phyloP scores from a whole-genome alignment of 495 filamentous ascomycete genomes.

The Penicillium verhagenii region DNA sequence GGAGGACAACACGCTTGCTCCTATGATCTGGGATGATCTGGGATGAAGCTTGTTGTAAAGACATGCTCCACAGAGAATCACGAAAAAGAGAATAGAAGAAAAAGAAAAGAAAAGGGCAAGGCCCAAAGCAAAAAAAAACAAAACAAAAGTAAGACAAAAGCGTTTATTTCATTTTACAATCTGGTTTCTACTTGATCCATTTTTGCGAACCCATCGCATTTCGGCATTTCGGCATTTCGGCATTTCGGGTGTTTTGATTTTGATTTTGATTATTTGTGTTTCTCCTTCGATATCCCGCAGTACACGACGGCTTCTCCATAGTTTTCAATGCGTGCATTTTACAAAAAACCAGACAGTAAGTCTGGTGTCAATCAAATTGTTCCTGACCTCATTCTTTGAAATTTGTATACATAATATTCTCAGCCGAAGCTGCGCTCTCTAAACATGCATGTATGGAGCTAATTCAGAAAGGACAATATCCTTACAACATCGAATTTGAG shows the following conservation, averaged over 20 bases:
- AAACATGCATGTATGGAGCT: background rate
- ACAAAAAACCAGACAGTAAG: background rate
- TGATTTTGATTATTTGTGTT: background rate
- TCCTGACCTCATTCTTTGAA: background rate
- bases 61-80: no score
- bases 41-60: no score
- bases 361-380: background rate
- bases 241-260: slow-evolving; percentile 6
- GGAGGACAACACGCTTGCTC: slow-evolving; percentile 45
- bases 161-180: background rate
- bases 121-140: no score
- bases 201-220: background rate
- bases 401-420: background rate
- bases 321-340: slow-evolving; percentile 6
- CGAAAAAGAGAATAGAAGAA: background rate
- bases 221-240: background rate
- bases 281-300: slow-evolving; percentile 29
- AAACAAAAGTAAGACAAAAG: background rate
- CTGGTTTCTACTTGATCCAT: background rate
- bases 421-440: background rate
- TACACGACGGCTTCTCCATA: slow-evolving; percentile 23
- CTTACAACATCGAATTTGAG: no score
- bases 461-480: no score
- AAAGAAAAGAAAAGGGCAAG: background rate
- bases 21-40: slow-evolving; percentile 46